Evolutionary conservation across 331 rosid genomes (phyloP).

Genomic region (Malus hybrid): DNA sequence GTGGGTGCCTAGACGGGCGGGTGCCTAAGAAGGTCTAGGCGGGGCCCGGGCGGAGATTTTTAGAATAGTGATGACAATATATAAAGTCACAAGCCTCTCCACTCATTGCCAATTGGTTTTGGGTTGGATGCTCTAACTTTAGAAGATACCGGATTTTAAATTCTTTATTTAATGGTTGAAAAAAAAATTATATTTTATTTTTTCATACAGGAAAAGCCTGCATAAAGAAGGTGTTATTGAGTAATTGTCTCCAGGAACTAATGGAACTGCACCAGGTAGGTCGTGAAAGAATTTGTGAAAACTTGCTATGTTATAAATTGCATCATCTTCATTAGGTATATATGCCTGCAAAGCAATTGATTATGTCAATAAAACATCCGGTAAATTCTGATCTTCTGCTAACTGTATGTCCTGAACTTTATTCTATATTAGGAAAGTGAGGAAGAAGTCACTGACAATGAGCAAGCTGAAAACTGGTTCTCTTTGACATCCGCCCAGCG

Average conservation of each 20-base stretch:
- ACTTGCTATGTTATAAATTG: not conserved
- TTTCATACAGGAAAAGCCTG: slow-evolving; percentile 76
- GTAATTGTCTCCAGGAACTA: slow-evolving; percentile 95
- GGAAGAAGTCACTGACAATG: slow-evolving; percentile 97
- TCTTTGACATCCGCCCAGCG: slow-evolving; percentile 95
- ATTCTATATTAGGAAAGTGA: slow-evolving; percentile 70
- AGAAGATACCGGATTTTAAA: not conserved
- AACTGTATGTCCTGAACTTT: not conserved
- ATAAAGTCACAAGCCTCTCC: slow-evolving; percentile 7
- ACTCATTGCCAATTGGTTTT: not conserved
- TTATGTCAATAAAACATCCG: not conserved
- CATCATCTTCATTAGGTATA: not conserved
- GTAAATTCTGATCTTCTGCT: not conserved
- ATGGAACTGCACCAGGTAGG: slow-evolving; percentile 99
- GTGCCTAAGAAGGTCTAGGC: no score
- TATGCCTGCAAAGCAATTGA: not conserved
- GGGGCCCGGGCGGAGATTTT: no score
- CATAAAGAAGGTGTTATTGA: slow-evolving; percentile 92
- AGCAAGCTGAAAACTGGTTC: slow-evolving; percentile 99
- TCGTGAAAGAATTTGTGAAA: not conserved
- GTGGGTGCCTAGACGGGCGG: slow-evolving; percentile 12
- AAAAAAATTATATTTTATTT: slow-evolving; percentile 10
- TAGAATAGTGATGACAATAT: slow-evolving; percentile 1
- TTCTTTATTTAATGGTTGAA: not conserved
- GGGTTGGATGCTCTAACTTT: not conserved